Base-by-base conservation (phyloP, 1,139 yeast genomes). In the Diutina neorugosa region DNA sequence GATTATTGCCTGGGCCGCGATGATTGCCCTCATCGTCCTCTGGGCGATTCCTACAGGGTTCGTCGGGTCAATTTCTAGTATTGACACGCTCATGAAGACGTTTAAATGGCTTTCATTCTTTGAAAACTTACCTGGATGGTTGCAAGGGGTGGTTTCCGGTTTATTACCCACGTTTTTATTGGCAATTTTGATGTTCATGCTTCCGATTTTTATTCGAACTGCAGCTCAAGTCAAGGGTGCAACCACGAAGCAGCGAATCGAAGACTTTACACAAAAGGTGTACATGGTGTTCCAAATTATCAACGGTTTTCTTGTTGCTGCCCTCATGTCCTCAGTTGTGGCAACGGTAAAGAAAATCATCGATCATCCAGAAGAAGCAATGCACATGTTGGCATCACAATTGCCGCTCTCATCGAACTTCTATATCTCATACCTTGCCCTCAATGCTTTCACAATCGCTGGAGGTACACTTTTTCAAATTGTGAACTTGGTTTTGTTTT, bases 21-120 rank as follows among this genome's bases (percentile, higher is more conserved):
- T 79, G 57, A 71, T 79, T 25, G 67, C 75, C 53, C 68, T 85
- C 63, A 80, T 89, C 57, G 77, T 91, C 54, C 85, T 90, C 65
- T 93, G 98, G 98, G 80, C 96, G 56, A 76, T 90, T 61, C 98
- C 98, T 18, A 97, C 91, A 53, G 96, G 97, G 1, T 88, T 89
- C 66, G 96, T 93, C 54, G 98, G 98, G 83, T 74, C 84, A 63
- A 79, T 93, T 59, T 90, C 98, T 21, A 91, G 91, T 69, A 78
- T 93, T 61, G 81, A 85, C 58, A 78, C 76, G 61, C 74, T 90
- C 66, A 86, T 84, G 44, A 73, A 80, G 53, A 81, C 80, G 58
- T 74, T 90, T 23, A 86, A 72, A 20, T 90, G 85, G 75, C 77
- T 91, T 61, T 65, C 70, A 31, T 91, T 87, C 66, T 78, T 93